Conservation (phyloP, 1,139 yeast genomes). For the Kurtzmaniella quercitrusa region DNA sequence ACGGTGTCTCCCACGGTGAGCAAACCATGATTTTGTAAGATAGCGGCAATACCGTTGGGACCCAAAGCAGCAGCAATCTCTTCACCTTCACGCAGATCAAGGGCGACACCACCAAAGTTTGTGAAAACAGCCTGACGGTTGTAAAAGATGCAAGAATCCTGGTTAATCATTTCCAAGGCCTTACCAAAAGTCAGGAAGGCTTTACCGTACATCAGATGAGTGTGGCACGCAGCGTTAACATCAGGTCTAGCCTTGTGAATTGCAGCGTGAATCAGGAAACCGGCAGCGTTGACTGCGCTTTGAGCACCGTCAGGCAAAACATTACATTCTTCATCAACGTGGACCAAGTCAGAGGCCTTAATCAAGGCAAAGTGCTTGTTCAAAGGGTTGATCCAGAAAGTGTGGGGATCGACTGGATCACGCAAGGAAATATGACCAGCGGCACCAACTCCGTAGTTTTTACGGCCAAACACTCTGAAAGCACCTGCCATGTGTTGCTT, state of each 20-base stretch:
- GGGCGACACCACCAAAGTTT: slow-evolving; percentile 66
- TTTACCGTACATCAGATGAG: slow-evolving; percentile 63
- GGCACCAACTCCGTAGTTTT: slow-evolving; percentile 58
- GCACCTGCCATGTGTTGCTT: slow-evolving; percentile 70
- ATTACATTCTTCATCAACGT: slow-evolving; percentile 60
- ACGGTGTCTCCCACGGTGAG: slow-evolving; percentile 64
- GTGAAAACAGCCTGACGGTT: slow-evolving; percentile 54
- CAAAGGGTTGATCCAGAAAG: slow-evolving; percentile 73
- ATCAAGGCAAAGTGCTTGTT: slow-evolving; percentile 59
- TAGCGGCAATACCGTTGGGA: slow-evolving; percentile 46
- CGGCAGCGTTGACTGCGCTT: slow-evolving; percentile 62
- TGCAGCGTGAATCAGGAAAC: slow-evolving; percentile 68
- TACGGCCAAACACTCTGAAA: slow-evolving; percentile 62
- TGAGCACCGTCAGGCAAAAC: slow-evolving; percentile 52
- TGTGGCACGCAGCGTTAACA: slow-evolving; percentile 66
- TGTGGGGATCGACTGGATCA: slow-evolving; percentile 61
- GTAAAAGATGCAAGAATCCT: slow-evolving; percentile 44
- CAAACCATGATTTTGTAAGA: slow-evolving; percentile 66
- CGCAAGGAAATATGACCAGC: slow-evolving; percentile 71
- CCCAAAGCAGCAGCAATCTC: slow-evolving; percentile 59
- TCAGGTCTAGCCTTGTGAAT: slow-evolving; percentile 68
- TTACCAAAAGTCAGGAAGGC: slow-evolving; percentile 63
- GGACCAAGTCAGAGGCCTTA: slow-evolving; percentile 63
- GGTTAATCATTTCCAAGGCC: slow-evolving; percentile 34
- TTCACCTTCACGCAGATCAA: slow-evolving; percentile 57